Base-by-base conservation (phyloP, 306 rosid species). In the Pyrus betulifolia region DNA sequence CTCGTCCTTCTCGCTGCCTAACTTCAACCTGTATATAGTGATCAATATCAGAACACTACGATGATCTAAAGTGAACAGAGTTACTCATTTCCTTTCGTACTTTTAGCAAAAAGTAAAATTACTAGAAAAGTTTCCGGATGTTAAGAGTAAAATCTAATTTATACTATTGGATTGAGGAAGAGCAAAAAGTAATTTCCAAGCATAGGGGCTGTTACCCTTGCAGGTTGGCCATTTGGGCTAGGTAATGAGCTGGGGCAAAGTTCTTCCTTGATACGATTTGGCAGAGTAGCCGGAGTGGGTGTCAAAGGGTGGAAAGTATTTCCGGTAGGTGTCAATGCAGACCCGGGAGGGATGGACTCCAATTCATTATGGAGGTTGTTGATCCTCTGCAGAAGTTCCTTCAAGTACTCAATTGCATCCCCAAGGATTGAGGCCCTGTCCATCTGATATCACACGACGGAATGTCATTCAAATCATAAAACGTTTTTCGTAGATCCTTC, bases 401-500 rank as follows among this genome's bases (percentile, higher is more conserved):
- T 95, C 91, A 92, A 80, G 90, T 95, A 95, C 80, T 95, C 97
- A 55, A 95, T 84, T 62, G 99, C 99, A 84, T 95, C 99, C 73
- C 99, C 99, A 52, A 95, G 97, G 68, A 95, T 95, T 3, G 99
- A 95, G 75, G 97, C 99, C 82, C 99, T 90, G 46, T 95, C 99
- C 99, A 95, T 95, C 99, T 95, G 80, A 67, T 63, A 66, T 23
- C 22, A 45, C 70, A 67, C 62, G 6, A 79, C 31, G 63, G 69
- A 74, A 40, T 40, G 31, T 30, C 19, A 74, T 25, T 74, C 64
- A 22, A 42, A 21, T 62, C 70, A 63, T 65, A 74, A 30, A 8
- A 28, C 19, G n/a, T 13, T 74, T 9, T 73, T 6, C 11, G 21
- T 4, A 71, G 75, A 11, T 19, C 59, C 65, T 71, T 12, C 23